phyloP scores from a whole-genome alignment of 140 eudicot genomes.

The Ambrosia hybrid region DNA sequence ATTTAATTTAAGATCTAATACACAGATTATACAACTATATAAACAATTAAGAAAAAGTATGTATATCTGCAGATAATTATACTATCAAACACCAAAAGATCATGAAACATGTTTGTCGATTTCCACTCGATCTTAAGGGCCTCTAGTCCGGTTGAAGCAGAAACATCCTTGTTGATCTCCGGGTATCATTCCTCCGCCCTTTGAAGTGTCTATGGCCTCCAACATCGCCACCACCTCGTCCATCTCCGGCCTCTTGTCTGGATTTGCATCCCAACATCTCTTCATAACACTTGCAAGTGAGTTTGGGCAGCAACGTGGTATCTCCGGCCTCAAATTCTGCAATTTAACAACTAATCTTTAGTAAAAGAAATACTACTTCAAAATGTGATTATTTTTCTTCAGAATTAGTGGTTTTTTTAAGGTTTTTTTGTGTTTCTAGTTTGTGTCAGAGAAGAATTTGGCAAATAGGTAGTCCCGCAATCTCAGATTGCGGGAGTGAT shows the following conservation, averaged over 20 bases:
- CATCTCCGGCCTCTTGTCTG: slow-evolving; percentile 92
- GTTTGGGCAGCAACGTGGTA: slow-evolving; percentile 93
- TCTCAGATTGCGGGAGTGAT: too few species aligned
- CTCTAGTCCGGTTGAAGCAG: slow-evolving; percentile 59
- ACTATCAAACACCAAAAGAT: slow-evolving; percentile 21
- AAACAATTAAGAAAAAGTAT: background rate
- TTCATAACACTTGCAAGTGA: slow-evolving; percentile 79
- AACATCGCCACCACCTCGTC: slow-evolving; percentile 75
- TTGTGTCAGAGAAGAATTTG: too few species aligned
- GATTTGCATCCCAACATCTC: slow-evolving; percentile 90
- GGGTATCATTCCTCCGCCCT: slow-evolving; percentile 94
- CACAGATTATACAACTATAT: background rate
- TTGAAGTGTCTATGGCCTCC: slow-evolving; percentile 88
- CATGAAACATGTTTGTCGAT: background rate
- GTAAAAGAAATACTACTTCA: background rate
- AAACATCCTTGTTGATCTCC: slow-evolving; percentile 75
- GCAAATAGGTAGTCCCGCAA: too few species aligned
- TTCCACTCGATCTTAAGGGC: slow-evolving; percentile 40
- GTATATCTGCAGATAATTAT: slow-evolving; percentile 13
- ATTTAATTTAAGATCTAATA: background rate
- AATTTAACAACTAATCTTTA: background rate
- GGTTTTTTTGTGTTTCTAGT: too few species aligned
- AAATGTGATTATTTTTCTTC: background rate
- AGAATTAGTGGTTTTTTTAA: too few species aligned
- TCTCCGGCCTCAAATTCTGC: slow-evolving; percentile 92